Evolutionary conservation across 805 yeast genomes (phyloP).

Genomic region (Suhomyces sp.): DNA sequence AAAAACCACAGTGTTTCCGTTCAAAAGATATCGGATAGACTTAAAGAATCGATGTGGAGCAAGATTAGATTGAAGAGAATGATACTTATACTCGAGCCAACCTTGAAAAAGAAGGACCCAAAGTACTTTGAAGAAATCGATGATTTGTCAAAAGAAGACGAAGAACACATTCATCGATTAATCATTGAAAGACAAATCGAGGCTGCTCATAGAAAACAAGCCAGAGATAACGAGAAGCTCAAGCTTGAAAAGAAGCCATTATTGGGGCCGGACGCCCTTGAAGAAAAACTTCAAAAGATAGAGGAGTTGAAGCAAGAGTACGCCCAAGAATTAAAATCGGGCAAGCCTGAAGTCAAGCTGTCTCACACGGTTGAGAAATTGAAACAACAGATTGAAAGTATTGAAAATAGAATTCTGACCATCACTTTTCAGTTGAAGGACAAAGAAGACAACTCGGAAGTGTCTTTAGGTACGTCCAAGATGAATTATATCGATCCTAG

Average conservation of each 20-base stretch:
- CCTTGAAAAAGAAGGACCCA: conserved; percentile 48
- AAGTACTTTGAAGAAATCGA: conserved; percentile 66
- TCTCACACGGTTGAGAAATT: conserved; percentile 64
- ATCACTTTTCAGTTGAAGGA: conserved; percentile 78
- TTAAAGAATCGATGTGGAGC: conserved; percentile 83
- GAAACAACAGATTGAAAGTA: conserved; percentile 63
- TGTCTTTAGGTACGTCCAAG: conserved; percentile 89
- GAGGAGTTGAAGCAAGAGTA: conserved; percentile 52
- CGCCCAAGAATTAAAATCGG: conserved; percentile 55
- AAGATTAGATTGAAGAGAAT: conserved; percentile 69
- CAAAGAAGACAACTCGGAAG: conserved; percentile 91
- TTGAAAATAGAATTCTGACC: conserved; percentile 67
- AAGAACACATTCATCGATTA: conserved; percentile 52
- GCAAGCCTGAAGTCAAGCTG: conserved; percentile 53
- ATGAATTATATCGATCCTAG: conserved; percentile 95
- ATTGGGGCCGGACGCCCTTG: conserved; percentile 53
- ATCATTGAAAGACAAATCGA: conserved; percentile 66
- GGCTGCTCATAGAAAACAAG: conserved; percentile 60
- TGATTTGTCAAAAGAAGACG: conserved; percentile 64
- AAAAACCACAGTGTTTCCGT: conserved; percentile 81
- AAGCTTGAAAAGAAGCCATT: conserved; percentile 53
- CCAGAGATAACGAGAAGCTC: conserved; percentile 74
- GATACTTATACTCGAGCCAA: conserved; percentile 63
- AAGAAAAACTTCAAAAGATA: conserved; percentile 55
- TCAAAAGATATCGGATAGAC: conserved; percentile 70